These are phyloP conservation scores for Moniliophthora roreri DNA, from an alignment of 1,284 basidiomycete species.

Conservation along the genomic window DNA sequence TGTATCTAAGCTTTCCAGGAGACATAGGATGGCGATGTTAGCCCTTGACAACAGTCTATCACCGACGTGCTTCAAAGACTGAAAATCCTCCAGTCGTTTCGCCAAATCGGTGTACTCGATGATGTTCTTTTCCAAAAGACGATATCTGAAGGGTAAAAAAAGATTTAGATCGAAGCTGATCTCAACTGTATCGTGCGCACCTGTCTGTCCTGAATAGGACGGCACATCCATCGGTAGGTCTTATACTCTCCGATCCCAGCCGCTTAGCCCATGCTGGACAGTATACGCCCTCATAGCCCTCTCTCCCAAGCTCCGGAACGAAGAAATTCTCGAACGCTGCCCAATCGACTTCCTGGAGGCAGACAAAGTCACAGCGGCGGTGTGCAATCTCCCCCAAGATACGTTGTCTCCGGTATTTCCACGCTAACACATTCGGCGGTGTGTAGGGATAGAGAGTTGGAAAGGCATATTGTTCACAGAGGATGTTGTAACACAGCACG, in stretches of 20 bases:
- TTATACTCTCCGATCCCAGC: background rate
- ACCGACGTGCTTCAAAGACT: background rate
- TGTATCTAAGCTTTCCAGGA: background rate
- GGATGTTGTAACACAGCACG: slow-evolving; percentile 1
- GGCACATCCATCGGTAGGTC: background rate
- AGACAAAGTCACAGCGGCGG: background rate
- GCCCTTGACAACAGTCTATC: background rate
- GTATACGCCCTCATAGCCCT: slow-evolving; percentile 3
- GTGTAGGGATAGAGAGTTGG: background rate
- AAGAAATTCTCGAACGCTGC: background rate
- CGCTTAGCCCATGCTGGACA: slow-evolving; percentile 1
- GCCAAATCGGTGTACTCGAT: background rate
- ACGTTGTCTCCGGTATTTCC: background rate
- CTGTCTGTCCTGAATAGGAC: background rate
- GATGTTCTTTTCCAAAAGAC: background rate
- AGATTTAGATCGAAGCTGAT: background rate
- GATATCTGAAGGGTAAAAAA: background rate
- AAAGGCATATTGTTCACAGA: background rate
- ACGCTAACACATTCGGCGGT: background rate
- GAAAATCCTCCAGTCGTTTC: background rate
- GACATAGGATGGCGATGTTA: background rate
- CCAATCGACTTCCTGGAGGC: slow-evolving; percentile 4
- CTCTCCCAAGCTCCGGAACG: background rate
- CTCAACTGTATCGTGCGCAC: background rate
- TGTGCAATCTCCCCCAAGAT: background rate